Conservation (phyloP, 2,329 filamentous ascomycete genomes). For the Arthrobotrys iridis region DNA sequence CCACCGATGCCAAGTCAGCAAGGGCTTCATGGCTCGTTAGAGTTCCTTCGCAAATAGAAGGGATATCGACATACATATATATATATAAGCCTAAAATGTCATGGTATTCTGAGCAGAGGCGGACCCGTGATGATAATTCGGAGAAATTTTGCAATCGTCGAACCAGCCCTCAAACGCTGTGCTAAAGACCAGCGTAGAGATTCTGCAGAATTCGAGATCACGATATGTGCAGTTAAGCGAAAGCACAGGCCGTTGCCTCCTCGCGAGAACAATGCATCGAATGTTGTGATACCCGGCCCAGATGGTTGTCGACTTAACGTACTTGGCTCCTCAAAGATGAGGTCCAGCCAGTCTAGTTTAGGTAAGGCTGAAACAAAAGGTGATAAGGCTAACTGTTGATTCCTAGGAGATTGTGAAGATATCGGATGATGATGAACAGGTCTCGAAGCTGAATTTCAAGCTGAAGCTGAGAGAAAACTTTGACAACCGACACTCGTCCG, state of each 20-base stretch:
- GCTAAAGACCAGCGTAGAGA: conserved; percentile 6
- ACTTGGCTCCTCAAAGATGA: conserved; percentile 10
- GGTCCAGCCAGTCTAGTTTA: conserved; percentile 31
- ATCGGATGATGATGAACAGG: conserved; percentile 17
- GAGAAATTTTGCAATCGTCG: conserved; percentile 2
- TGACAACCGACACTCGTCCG: neutral
- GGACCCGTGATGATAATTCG: neutral
- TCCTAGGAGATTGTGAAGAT: conserved; percentile 17
- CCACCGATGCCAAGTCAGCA: conserved; percentile 47
- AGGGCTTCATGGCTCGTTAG: conserved; percentile 10
- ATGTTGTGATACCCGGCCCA: neutral
- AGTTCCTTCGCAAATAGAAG: conserved; percentile 4
- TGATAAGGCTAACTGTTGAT: conserved; percentile 25
- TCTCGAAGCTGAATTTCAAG: conserved; percentile 2
- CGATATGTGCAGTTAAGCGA: conserved; percentile 25
- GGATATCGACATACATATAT: conserved; percentile 35
- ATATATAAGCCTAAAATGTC: conserved; percentile 4
- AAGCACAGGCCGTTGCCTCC: conserved; percentile 26
- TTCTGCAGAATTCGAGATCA: conserved; percentile 19
- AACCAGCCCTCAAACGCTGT: neutral
- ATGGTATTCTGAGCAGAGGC: neutral
- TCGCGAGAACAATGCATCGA: conserved; percentile 13
- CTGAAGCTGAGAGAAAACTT: conserved; percentile 17
- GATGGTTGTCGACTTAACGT: neutral
- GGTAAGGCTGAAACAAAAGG: conserved; percentile 27